Percentiles rank a stretch among this genome's conserved stretches.
Conservation (phyloP, 2,329 filamentous ascomycete species). For the Dothidotthia symphoricarpi region DNA sequence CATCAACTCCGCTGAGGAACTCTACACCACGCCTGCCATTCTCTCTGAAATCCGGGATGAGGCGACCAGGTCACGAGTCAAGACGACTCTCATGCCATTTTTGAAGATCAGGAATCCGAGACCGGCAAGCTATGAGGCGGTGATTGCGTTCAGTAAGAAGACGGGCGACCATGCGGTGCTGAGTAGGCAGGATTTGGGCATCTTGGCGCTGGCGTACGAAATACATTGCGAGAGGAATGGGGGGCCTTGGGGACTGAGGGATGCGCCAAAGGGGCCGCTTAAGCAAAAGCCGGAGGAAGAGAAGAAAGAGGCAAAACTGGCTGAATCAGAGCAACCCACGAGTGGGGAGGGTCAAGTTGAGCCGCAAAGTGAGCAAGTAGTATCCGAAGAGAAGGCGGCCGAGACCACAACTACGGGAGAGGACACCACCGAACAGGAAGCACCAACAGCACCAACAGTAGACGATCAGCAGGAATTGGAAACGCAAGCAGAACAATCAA, state of each 20-base stretch:
- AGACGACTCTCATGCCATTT: slow-evolving; percentile 84
- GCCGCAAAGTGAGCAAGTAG: slow-evolving; percentile 4
- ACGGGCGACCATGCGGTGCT: slow-evolving; percentile 88
- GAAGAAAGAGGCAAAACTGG: slow-evolving; percentile 16
- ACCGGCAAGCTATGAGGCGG: slow-evolving; percentile 73
- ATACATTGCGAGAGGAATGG: slow-evolving; percentile 87
- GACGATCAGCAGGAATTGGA: slow-evolving; percentile 1
- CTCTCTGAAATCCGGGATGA: slow-evolving; percentile 84
- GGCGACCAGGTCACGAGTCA: slow-evolving; percentile 73
- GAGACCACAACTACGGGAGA: background rate
- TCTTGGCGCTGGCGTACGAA: slow-evolving; percentile 89
- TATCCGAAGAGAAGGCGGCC: slow-evolving; percentile 5
- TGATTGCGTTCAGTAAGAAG: slow-evolving; percentile 80
- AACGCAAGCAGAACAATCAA: slow-evolving; percentile 7
- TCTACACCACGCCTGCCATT: slow-evolving; percentile 74
- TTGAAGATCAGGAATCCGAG: slow-evolving; percentile 72
- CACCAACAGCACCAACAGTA: too few species aligned
- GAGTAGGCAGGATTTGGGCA: slow-evolving; percentile 82
- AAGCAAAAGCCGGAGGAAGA: slow-evolving; percentile 53
- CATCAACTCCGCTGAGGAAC: slow-evolving; percentile 66
- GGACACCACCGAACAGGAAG: background rate
- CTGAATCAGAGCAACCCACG: slow-evolving; percentile 8
- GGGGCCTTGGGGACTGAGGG: slow-evolving; percentile 83
- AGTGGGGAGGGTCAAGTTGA: slow-evolving; percentile 2
- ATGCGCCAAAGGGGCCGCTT: slow-evolving; percentile 72